These are phyloP conservation scores for Bombardia bombarda DNA, from an alignment of 495 filamentous ascomycete genomes.

Conservation along the genomic window DNA sequence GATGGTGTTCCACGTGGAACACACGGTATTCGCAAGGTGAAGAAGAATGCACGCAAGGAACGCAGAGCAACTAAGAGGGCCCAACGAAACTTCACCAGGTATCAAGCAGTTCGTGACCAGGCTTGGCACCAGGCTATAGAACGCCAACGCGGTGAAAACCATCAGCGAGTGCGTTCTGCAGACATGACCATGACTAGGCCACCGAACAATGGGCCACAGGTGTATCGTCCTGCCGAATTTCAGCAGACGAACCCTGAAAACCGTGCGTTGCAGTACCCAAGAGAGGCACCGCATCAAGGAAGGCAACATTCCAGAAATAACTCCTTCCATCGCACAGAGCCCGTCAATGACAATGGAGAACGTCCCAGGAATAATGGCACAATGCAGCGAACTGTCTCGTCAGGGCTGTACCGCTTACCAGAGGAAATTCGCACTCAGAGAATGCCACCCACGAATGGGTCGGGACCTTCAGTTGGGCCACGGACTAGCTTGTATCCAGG, in stretches of 20 bases:
- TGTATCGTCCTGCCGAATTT: slow-evolving; percentile 1
- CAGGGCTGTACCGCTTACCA: not conserved
- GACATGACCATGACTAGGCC: slow-evolving; percentile 2
- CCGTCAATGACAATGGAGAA: not conserved
- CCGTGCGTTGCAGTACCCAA: not conserved
- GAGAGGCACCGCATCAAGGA: slow-evolving; percentile 1
- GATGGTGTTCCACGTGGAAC: not conserved
- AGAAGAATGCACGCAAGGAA: slow-evolving; percentile 14
- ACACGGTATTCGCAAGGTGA: slow-evolving; percentile 8
- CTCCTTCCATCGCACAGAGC: not conserved
- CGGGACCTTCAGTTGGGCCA: slow-evolving; percentile 16
- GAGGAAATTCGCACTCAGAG: not conserved
- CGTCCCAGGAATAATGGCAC: not conserved
- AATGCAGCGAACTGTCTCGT: not conserved
- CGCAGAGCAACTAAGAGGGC: slow-evolving; percentile 6
- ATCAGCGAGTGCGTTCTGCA: slow-evolving; percentile 2
- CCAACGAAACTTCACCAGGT: slow-evolving; percentile 26
- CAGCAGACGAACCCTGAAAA: not conserved
- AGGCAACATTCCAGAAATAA: slow-evolving; percentile 1
- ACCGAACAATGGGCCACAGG: slow-evolving; percentile 5
- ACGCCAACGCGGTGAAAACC: slow-evolving; percentile 13
- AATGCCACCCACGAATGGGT: not conserved
- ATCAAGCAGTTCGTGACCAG: slow-evolving; percentile 28
- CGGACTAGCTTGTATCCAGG: not conserved
- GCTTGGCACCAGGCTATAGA: slow-evolving; percentile 26